A percentile compares a stretch with the other conserved stretches of the same genome.
Conservation (phyloP, 805 yeast genomes). For the Kodamaea kaohsiungensis region DNA sequence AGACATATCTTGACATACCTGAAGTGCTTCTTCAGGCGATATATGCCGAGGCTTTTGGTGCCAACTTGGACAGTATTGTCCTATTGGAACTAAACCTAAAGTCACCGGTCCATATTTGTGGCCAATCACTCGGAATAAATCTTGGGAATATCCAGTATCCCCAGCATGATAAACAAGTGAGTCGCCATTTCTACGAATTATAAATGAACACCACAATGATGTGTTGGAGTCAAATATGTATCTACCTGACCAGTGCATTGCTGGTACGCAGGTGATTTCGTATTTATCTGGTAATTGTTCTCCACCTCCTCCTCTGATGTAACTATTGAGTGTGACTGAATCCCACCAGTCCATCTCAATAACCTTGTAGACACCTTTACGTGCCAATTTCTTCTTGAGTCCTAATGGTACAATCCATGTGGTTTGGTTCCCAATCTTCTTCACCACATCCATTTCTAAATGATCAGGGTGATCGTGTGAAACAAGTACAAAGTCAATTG, state of each 20-base stretch:
- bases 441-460: slow-evolving; percentile 64
- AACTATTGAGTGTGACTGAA: slow-evolving; percentile 33
- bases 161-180: slow-evolving; percentile 90
- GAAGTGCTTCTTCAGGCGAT: slow-evolving; percentile 73
- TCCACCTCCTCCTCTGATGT: slow-evolving; percentile 28
- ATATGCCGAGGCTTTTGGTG: slow-evolving; percentile 89
- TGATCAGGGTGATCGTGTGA: slow-evolving; percentile 98
- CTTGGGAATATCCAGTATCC: slow-evolving; percentile 87
- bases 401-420: slow-evolving; percentile 91
- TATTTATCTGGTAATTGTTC: slow-evolving; percentile 47
- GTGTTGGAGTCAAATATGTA: slow-evolving; percentile 75
- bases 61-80: slow-evolving; percentile 95
- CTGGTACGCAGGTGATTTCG: slow-evolving; percentile 86
- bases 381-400: slow-evolving; percentile 56
- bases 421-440: slow-evolving; percentile 52
- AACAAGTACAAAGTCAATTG: slow-evolving; percentile 69
- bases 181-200: slow-evolving; percentile 63
- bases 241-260: slow-evolving; percentile 97
- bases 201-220: slow-evolving; percentile 87
- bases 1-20: slow-evolving; percentile 62
- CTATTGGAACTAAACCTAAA: slow-evolving; percentile 84
- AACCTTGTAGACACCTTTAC: slow-evolving; percentile 59
- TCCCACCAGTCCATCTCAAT: slow-evolving; percentile 97
- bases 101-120: slow-evolving; percentile 55
- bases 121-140: slow-evolving; percentile 67